phyloP scores from a whole-genome alignment of 129 eudicot species.

The Chrysanthemum makinoi region DNA sequence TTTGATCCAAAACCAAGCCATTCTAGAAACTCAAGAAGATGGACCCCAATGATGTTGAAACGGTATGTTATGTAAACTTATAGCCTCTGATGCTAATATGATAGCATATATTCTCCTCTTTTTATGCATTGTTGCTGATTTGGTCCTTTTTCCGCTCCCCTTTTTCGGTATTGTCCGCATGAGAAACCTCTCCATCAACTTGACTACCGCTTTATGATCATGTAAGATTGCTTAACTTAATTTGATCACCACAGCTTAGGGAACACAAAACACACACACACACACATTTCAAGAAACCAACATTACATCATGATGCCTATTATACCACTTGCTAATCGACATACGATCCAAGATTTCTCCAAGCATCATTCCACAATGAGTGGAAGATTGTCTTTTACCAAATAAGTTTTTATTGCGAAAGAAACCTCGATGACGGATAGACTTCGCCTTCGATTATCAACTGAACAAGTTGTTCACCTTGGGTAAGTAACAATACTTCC shows the following conservation, averaged over 20 bases:
- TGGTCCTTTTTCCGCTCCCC: conserved; percentile 5
- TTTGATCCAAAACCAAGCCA: conserved; percentile 73
- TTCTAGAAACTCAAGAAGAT: conserved; percentile 66
- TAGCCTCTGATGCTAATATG: no score
- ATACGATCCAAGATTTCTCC: background rate
- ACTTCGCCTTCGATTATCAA: conserved; percentile 37
- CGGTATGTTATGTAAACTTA: no score
- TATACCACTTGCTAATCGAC: background rate
- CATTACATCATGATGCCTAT: background rate
- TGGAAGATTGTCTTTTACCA: background rate
- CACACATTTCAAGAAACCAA: background rate
- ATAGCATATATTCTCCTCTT: no score
- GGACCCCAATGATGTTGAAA: conserved; percentile 89
- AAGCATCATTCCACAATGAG: background rate
- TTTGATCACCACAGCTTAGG: background rate
- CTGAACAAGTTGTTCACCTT: no score
- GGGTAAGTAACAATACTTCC: conserved; percentile 1
- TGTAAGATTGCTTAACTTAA: conserved; percentile 46
- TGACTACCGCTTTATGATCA: conserved; percentile 78
- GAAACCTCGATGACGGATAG: conserved; percentile 33
- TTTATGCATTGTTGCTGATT: background rate
- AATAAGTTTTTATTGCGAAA: conserved; percentile 13
- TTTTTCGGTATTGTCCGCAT: conserved; percentile 64
- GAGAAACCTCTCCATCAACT: conserved; percentile 83
- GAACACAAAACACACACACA: background rate